Evolutionary conservation across 1,284 basidiomycete genomes (phyloP).

Genomic region (Tranzscheliella williamsii): DNA sequence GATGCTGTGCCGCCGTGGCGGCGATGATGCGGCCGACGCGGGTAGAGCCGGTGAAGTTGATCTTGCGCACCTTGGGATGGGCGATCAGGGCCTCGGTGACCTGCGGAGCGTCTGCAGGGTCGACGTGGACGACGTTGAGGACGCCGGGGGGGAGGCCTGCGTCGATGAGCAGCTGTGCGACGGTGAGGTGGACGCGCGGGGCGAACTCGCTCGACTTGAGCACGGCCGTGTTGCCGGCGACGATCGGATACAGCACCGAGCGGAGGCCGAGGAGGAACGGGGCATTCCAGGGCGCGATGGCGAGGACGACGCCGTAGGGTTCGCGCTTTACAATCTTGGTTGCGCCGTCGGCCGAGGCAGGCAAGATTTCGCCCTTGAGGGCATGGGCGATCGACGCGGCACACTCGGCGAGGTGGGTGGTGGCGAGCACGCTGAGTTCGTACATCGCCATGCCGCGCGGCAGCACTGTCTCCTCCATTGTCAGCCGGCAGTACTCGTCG

Average conservation of each 20-base stretch:
- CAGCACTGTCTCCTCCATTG: constrained; percentile 34
- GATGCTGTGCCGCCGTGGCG: constrained; percentile 79
- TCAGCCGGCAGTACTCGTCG: constrained; percentile 20
- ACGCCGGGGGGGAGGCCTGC: constrained; percentile 71
- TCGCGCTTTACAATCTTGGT: constrained; percentile 39
- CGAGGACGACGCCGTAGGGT: constrained; percentile 36
- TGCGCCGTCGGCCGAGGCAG: constrained; percentile 17
- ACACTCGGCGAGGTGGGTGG: constrained; percentile 11
- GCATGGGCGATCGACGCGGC: constrained; percentile 22
- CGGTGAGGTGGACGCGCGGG: constrained; percentile 66
- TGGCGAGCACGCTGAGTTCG: constrained; percentile 32
- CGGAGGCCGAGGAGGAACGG: constrained; percentile 61
- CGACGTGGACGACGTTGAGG: constrained; percentile 68
- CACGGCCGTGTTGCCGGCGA: constrained; percentile 71
- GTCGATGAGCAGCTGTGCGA: constrained; percentile 64
- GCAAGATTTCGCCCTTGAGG: constrained; percentile 29
- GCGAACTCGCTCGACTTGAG: constrained; percentile 69
- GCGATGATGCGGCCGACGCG: constrained; percentile 82
- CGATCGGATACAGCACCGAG: constrained; percentile 66
- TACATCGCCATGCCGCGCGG: constrained; percentile 36
- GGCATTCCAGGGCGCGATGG: constrained; percentile 55
- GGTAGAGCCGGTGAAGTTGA: constrained; percentile 64
- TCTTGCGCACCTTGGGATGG: constrained; percentile 65
- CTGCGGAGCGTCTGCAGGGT: constrained; percentile 64
- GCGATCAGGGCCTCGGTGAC: constrained; percentile 68